phyloP scores from a whole-genome alignment of 129 eudicot genomes.

The Solidago caesia region DNA sequence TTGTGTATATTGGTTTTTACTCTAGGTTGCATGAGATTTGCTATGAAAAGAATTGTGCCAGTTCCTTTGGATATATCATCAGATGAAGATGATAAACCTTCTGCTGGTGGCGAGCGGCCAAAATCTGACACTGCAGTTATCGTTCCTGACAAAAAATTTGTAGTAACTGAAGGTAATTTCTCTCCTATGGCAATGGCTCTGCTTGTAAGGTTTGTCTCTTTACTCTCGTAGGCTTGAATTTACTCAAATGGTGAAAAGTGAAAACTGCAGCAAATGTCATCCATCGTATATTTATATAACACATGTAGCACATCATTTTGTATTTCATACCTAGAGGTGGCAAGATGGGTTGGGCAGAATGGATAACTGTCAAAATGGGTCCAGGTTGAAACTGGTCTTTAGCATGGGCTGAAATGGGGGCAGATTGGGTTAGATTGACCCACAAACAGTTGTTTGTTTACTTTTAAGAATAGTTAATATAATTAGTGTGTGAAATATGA shows the following conservation, averaged over 20 bases:
- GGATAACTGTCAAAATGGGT: neutral
- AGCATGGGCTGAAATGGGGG: neutral
- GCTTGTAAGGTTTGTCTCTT: neutral
- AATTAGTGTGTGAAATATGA: neutral
- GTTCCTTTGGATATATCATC: conserved; percentile 55
- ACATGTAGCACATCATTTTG: neutral
- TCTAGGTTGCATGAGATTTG: conserved; percentile 28
- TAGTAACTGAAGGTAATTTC: conserved; percentile 46
- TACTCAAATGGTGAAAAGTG: too few species aligned
- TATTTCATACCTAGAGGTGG: neutral
- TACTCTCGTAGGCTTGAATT: neutral
- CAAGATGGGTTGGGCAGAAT: neutral
- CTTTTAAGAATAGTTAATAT: neutral
- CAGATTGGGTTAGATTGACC: neutral
- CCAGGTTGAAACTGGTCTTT: neutral
- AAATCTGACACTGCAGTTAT: conserved; percentile 20
- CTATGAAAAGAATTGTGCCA: conserved; percentile 45
- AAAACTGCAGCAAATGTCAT: too few species aligned
- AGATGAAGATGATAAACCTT: conserved; percentile 46
- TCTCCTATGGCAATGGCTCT: neutral
- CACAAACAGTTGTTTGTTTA: neutral
- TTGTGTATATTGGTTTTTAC: neutral
- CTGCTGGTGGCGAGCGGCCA: conserved; percentile 34
- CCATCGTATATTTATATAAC: too few species aligned
- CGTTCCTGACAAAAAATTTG: conserved; percentile 36